A percentile compares a stretch with the other conserved stretches of the same genome.
Conservation (phyloP, 148 eudicot genomes). For the Chenopodium berlandieri region DNA sequence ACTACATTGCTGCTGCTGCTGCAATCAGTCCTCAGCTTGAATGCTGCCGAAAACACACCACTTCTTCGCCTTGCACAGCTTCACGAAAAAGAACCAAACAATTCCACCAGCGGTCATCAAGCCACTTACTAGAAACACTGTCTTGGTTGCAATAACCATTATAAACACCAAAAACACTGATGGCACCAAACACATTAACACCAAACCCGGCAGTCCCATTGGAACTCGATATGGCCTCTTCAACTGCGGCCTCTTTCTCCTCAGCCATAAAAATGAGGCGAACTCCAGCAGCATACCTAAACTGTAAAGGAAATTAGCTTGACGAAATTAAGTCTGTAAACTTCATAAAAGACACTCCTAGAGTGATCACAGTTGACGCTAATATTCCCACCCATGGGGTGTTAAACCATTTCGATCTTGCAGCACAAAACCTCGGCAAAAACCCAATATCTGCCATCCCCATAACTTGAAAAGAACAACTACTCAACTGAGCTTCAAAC, state of each 20-base stretch:
- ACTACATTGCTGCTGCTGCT: background rate
- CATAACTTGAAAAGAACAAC: slow-evolving; percentile 47
- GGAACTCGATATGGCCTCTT: slow-evolving; percentile 53
- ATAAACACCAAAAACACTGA: slow-evolving; percentile 52
- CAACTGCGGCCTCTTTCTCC: slow-evolving; percentile 40
- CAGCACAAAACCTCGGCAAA: slow-evolving; percentile 44
- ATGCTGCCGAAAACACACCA: slow-evolving; percentile 39
- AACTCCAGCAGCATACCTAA: slow-evolving; percentile 59
- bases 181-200: slow-evolving; percentile 54
- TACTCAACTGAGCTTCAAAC: slow-evolving; percentile 58
- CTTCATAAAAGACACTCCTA: slow-evolving; percentile 41
- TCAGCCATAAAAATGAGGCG: slow-evolving; percentile 50
- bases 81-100: slow-evolving; percentile 46
- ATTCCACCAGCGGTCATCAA: slow-evolving; percentile 52
- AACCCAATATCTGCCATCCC: slow-evolving; percentile 63
- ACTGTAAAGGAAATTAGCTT: slow-evolving; percentile 56
- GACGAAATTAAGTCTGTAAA: slow-evolving; percentile 46
- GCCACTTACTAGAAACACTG: slow-evolving; percentile 52
- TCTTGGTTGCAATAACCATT: slow-evolving; percentile 52
- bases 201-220: slow-evolving; percentile 32
- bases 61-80: slow-evolving; percentile 36
- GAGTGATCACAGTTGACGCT: slow-evolving; percentile 35
- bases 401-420: slow-evolving; percentile 47
- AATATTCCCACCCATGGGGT: slow-evolving; percentile 63
- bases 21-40: slow-evolving; percentile 21